Evolutionary conservation across 2,329 filamentous ascomycete genomes (phyloP), one percentile per base, ranked within the genome.

Genomic region (Phyllosticta citrichinensis): DNA sequence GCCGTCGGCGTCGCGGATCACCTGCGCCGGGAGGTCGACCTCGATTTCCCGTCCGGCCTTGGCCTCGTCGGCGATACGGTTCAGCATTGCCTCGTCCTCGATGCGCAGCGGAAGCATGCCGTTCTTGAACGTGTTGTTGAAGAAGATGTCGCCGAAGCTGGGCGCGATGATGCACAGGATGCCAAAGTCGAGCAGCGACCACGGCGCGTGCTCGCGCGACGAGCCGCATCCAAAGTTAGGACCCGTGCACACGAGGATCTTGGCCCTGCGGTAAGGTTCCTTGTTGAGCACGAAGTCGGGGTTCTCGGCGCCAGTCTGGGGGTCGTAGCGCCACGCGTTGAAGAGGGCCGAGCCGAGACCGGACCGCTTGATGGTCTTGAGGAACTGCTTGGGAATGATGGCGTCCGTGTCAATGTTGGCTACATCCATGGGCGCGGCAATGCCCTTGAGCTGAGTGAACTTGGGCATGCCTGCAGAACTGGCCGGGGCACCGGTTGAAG

Each of bases 91-190:
- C 65, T 84, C 76, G 73, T 93, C 85, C 33, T 81, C 78, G 71
- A 97, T 88, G 62, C 81, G 77, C 63, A 97, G 85, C 55, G 93
- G 92, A 65, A 97, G 80, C 94, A 97, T 97, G 79, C 93, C 93
- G 79, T 99, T 99, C 83, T 99, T 97, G 84, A 97, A 97, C n/a
- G 89, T 94, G 81, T 99, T 99, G 84, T 96, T 97, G 84, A 93
- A 95, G 85, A 97, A 97, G 75, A 99, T 99, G 71, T 96, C 91
- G 62, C 88, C 89, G 67, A 84, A 89, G 1, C 88, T 92, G 1
- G 91, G 90, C 0, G 93, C 94, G 67, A 97, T 96, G 69, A 97
- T 82, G 73, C 88, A 93, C 72, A 88, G 90, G 78, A 99, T 96
- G 67, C 94, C 94, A 68, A 97, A 97, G 77, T 97, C 94, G 62